These are phyloP conservation scores for Aphanomyces astaci DNA, from an alignment of 352 stramenopile genomes.

Conservation along the genomic window DNA sequence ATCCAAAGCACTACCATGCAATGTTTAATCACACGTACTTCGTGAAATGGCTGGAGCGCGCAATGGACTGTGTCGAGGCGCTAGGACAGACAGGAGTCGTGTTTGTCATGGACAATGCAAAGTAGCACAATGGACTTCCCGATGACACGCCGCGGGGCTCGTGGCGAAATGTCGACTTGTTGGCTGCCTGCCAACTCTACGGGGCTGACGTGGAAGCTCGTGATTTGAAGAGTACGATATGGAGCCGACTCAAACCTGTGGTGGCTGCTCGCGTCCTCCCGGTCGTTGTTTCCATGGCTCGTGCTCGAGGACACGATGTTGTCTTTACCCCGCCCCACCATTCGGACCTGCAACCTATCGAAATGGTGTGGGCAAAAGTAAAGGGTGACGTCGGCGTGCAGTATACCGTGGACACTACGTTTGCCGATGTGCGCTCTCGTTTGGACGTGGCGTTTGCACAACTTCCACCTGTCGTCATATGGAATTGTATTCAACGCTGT, in stretches of 20 bases:
- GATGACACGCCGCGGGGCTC: background rate
- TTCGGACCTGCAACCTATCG: background rate
- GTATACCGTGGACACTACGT: background rate
- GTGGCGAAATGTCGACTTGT: background rate
- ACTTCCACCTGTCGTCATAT: background rate
- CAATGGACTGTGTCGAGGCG: background rate
- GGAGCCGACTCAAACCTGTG: too few relatives aligned
- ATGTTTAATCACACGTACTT: conserved; percentile 7
- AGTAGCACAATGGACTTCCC: background rate
- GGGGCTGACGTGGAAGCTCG: background rate
- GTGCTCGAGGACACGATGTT: background rate
- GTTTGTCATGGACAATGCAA: background rate
- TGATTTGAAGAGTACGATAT: too few relatives aligned
- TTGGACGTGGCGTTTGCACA: background rate
- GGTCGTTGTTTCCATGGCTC: background rate
- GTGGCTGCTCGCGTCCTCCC: background rate
- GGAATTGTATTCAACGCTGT: background rate
- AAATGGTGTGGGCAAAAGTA: background rate
- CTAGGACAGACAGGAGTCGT: background rate
- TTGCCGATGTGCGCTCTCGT: background rate
- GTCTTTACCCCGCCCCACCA: background rate
- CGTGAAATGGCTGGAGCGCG: background rate
- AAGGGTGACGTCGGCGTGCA: background rate
- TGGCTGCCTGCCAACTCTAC: background rate
- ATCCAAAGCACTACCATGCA: conserved; percentile 24